These are phyloP conservation scores for Rhynchosporium agropyri DNA, from an alignment of 2,329 filamentous ascomycete genomes.

Conservation along the genomic window DNA sequence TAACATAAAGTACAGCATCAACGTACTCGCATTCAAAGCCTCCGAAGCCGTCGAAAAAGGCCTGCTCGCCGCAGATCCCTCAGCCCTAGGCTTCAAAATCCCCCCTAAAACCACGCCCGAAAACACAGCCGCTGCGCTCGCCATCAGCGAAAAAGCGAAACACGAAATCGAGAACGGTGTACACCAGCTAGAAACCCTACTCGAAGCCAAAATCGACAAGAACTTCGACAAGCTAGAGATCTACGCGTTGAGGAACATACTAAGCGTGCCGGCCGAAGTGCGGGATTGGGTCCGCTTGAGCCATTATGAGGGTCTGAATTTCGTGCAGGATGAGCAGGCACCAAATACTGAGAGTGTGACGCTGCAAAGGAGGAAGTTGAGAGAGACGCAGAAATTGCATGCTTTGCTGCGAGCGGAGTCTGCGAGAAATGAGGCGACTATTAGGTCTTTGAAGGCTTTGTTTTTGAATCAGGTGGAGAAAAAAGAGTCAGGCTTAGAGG, in stretches of 20 bases:
- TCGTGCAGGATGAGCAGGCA: constrained; percentile 42
- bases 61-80: constrained; percentile 72
- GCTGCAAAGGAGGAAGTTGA: constrained; percentile 70
- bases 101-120: constrained; percentile 47
- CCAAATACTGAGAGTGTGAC: constrained; percentile 71
- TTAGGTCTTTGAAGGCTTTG: constrained; percentile 64
- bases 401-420: constrained; percentile 69
- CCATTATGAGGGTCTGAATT: constrained; percentile 68
- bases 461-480: constrained; percentile 54
- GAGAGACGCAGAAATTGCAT: constrained; percentile 78
- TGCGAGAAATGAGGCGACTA: constrained; percentile 70
- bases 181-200: constrained; percentile 79
- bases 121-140: constrained; percentile 45
- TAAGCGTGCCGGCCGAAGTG: constrained; percentile 72
- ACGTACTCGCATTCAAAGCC: constrained; percentile 88
- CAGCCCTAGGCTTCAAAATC: constrained; percentile 76
- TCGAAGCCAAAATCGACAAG: constrained; percentile 80
- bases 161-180: constrained; percentile 87
- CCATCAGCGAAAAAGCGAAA: constrained; percentile 53
- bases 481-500: constrained; percentile 26
- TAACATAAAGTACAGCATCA: constrained; percentile 96
- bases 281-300: constrained; percentile 77
- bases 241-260: constrained; percentile 84
- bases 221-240: constrained; percentile 88
- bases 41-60: constrained; percentile 86